Evolutionary conservation across 2,329 filamentous ascomycete species (phyloP), one percentile per base, ranked within the genome.

Genomic region (Penicillium nordicum): DNA sequence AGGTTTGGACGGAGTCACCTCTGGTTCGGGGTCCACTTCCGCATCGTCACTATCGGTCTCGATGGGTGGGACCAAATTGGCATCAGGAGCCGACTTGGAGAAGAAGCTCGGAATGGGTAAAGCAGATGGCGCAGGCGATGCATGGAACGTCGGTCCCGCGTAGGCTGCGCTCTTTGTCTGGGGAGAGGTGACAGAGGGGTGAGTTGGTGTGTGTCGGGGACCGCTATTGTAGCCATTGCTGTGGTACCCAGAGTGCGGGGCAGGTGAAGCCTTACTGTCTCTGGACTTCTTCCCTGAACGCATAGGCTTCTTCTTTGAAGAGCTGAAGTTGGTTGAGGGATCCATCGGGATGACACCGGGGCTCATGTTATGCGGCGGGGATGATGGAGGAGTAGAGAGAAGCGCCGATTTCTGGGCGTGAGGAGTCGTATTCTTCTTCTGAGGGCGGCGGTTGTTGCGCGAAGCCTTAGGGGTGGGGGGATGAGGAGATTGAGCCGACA

Each of bases 131-230:
- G 92, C 93, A 21, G 94, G 94, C 9, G 94, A 97, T 40, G 92
- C 90, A 74, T 97, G 92, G 73, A 97, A 99, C 5, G 92, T 95
- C 34, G 93, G 89, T 14, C 93, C 94, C 38, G 94, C 94, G 75
- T 96, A 99, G 44, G 74, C 72, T 12, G 72, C 62, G 47, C 69
- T 72, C 48, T 72, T 74, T 41, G 66, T 36, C 12, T 75, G 75
- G 47, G 74, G 73, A 44, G 80, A 74, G 68, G 80, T 81, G 61
- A 74, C 45, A 65, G 69, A 62, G 69, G 74, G 53, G 68, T 67
- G 10, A 70, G 71, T 57, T 72, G 68, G 25, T 68, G 61, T 51
- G 34, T 64, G 45, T 25, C 63, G 60, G 16, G 63, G 52, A 58
- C 61, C 68, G 38, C 65, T 61, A 14, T 42, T 30, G 42, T 65